Evolutionary conservation across 495 filamentous ascomycete species (phyloP), one percentile per base, ranked within the genome.

Genomic region (Astrothelium macrocarpum): DNA sequence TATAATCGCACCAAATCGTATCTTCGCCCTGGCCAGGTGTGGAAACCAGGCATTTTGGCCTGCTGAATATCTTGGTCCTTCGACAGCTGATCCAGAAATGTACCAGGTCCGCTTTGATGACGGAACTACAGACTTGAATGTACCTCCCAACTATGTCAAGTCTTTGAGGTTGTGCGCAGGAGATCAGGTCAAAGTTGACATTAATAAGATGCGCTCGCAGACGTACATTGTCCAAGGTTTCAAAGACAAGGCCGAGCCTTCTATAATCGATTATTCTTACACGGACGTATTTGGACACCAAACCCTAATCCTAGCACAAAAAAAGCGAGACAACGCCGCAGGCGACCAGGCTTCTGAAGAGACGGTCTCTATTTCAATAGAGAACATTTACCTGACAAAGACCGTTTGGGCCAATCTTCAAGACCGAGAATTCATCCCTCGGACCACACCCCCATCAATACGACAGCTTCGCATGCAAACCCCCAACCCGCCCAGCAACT

Each of bases 131-230:
- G 68, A 70, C 29, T 56, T 16, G 7, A 23, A 12, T 12, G 5
- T 72, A 4, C 72, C 75, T 1, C 1, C 61, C 1, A 26, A 61
- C 1, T 49, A 71, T 16, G 65, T 78, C 0, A 62, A 66, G 11
- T 58, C 65, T 7, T 64, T 79, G 23, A 71, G 77, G 20, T 66
- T 79, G 20, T 67, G 68, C 7, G 31, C 68, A 39, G 76, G 74
- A 1, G 77, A 78, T 64, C 42, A 70, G 1, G 68, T 79, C 61
- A 78, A 77, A 62, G 73, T 79, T 16, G 75, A 78, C 64, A 26
- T 68, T 7, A 58, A 53, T 0, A 67, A 66, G 10, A 72, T 77
- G 76, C 68, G 71, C 43, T 74, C 65, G 45, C 65, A 74, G 29
- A 66, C 45, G 0, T 78, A 73, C 62, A 59, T 76, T 32, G 71